These are phyloP conservation scores for Cenococcum geophilum DNA, from an alignment of 495 filamentous ascomycete species.

Conservation along the genomic window DNA sequence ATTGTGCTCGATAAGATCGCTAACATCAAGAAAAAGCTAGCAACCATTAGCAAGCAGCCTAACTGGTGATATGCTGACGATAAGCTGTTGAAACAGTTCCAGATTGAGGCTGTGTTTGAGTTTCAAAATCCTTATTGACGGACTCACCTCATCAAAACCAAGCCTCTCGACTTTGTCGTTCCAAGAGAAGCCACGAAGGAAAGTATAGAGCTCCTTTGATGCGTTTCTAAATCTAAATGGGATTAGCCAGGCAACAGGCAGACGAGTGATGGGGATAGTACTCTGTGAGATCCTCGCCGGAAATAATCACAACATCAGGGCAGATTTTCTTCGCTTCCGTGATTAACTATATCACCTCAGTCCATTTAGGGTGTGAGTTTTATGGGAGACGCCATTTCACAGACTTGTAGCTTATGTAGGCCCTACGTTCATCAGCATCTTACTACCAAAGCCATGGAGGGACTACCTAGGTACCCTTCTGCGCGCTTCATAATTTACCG, in stretches of 20 bases:
- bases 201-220: slow-evolving; percentile 70
- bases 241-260: no score
- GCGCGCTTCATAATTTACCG: slow-evolving; percentile 90
- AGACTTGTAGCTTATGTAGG: slow-evolving; percentile 67
- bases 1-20: slow-evolving; percentile 80
- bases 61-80: neutral
- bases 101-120: slow-evolving; percentile 11
- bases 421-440: slow-evolving; percentile 42
- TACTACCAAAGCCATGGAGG: neutral
- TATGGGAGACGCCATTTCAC: no score
- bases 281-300: slow-evolving; percentile 74
- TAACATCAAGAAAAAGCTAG: slow-evolving; percentile 67
- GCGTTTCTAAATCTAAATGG: slow-evolving; percentile 64
- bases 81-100: neutral
- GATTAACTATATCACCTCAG: slow-evolving; percentile 43
- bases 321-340: slow-evolving; percentile 72
- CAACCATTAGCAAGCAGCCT: slow-evolving; percentile 9
- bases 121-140: slow-evolving; percentile 9
- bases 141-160: slow-evolving; percentile 73
- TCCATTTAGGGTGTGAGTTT: no score
- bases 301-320: slow-evolving; percentile 76
- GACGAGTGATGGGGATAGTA: no score
- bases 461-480: slow-evolving; percentile 31
- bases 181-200: slow-evolving; percentile 67
- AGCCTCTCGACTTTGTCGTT: slow-evolving; percentile 67